Base-by-base conservation (phyloP, 176 grass and related monocot species). In the Hsuehochloa calcarea region DNA sequence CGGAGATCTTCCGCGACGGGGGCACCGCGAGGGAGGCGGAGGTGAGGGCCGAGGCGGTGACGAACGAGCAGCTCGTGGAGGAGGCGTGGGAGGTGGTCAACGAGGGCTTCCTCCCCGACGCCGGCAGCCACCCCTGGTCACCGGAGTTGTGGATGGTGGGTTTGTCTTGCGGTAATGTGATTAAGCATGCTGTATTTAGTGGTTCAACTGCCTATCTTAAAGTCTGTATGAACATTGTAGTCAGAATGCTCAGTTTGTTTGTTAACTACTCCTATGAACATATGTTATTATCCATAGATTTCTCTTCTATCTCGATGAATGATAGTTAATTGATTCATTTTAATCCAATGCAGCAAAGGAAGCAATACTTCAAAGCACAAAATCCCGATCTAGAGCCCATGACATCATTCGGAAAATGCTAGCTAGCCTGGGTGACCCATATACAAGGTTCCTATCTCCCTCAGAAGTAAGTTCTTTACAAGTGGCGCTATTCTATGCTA, bases 61-160 rank as follows among this genome's bases (percentile, higher is more conserved):
- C 91, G 45, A 94, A 96, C 66, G 91, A 99, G 79, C 73, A 74
- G 31, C 96, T 99, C 52, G 90, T 99, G 52, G 86, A 94, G 84
- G 96, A 99, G 88, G 96, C 93, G 17, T 99, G 93, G 96, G 96
- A 99, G 70, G 91, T 99, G 65, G 91, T 99, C 66, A 87, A 94
- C 64, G 93, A 99, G 74, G 90, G 84, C 23, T 99, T 96, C 79
- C 86, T 96, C 25, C 88, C 88, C 14, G 83, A 99, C 52, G 88
- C 89, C 27, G 93, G 81, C 3, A 82, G 37, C n/a, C 91, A 84
- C 10, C 74, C 91, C 0, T 99, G 96, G 93, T 96, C 93, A n/a
- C 78, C 86, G 5, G 90, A 99, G 75, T 79, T 90, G 44, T 99
- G 93, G 93, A 84, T 92, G 91, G 88, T 98, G 72, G 84, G 74